phyloP scores from a whole-genome alignment of 2,329 filamentous ascomycete genomes.

The Penicillium concentricum region DNA sequence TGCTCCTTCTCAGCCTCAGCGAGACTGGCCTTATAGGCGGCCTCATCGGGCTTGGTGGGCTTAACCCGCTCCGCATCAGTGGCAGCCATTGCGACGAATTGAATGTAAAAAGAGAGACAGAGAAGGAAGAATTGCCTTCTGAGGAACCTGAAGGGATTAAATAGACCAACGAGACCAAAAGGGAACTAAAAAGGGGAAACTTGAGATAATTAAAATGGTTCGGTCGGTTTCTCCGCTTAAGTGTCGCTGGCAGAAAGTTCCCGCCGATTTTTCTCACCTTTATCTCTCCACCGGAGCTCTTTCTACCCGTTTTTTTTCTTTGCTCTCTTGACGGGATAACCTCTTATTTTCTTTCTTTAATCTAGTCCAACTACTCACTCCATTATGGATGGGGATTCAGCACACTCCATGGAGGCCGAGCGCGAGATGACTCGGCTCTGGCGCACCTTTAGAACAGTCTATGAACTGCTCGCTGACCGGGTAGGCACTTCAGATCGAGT shows the following conservation, averaged over 20 bases:
- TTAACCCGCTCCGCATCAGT: slow-evolving; percentile 50
- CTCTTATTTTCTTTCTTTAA: background rate
- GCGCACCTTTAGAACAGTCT: slow-evolving; percentile 89
- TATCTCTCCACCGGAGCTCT: slow-evolving; percentile 12
- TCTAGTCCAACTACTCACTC: background rate
- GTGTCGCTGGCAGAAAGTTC: slow-evolving; percentile 27
- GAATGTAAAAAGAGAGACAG: slow-evolving; percentile 12
- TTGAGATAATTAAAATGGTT: slow-evolving; percentile 26
- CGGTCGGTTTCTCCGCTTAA: slow-evolving; percentile 30
- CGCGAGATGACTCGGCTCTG: slow-evolving; percentile 67
- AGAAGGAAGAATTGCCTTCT: slow-evolving; percentile 10
- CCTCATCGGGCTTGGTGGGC: slow-evolving; percentile 85
- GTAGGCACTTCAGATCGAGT: slow-evolving; percentile 53
- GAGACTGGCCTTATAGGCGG: slow-evolving; percentile 74
- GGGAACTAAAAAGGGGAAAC: slow-evolving; percentile 23
- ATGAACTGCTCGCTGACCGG: slow-evolving; percentile 91
- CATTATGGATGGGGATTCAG: slow-evolving; percentile 42
- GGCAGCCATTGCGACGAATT: slow-evolving; percentile 36
- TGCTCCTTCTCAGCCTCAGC: slow-evolving; percentile 85
- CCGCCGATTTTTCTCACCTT: slow-evolving; percentile 25
- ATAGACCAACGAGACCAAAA: slow-evolving; percentile 14
- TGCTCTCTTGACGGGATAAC: background rate
- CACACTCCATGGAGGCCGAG: slow-evolving; percentile 39
- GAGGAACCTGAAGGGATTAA: slow-evolving; percentile 1
- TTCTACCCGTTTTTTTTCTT: slow-evolving; percentile 5